Evolutionary conservation across 371 early-diverging fungal species (phyloP), one percentile per base, ranked within the genome.

Genomic region (Quaeritorhiza haematococci): DNA sequence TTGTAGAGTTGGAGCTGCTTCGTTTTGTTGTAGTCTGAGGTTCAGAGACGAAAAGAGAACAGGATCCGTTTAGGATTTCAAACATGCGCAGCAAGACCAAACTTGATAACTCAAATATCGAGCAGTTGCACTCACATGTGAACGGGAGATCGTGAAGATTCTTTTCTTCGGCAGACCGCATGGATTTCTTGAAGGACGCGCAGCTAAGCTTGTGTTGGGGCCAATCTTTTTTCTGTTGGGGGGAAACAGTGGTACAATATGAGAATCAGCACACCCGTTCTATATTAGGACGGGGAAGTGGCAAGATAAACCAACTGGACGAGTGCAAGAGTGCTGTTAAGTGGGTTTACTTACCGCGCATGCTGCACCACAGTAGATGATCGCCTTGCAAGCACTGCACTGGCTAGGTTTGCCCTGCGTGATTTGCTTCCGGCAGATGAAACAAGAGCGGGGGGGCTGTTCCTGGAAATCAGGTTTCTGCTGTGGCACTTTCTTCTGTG

Each of bases 371-470:
- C 73, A 72, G 59, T 72, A 75, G 49, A 75, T 75, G 45, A 75
- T 63, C 8, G 71, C 71, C 47, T 71, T 75, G 50, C 76, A 75
- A 49, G 73, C 76, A 34, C 66, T 63, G 62, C 76, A 75, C 55
- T 75, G 76, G 58, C 66, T 72, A 24, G 69, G 54, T 57, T 75
- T 75, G 21, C 55, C 63, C 13, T 54, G 58, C 19, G 13, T 19
- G 27, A 75, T 72, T 13, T 75, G 72, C 55, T 72, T 59, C 49
- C 68, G 61, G 62, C 76, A 75, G 24, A 61, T 63, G 50, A 69
- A 68, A 46, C 76, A 75, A 7, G 55, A 64, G 13, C 76, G 57
- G 48, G 53, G 49, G 3, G 76, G 76, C 13, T 56, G 34, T 15
- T 69, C 55, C 19, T 53, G 46, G 52, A 70, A 58, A 29, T 63